These are phyloP conservation scores for Sporisorium iseilematis-ciliati DNA, from an alignment of 1,284 basidiomycete species.

Conservation along the genomic window DNA sequence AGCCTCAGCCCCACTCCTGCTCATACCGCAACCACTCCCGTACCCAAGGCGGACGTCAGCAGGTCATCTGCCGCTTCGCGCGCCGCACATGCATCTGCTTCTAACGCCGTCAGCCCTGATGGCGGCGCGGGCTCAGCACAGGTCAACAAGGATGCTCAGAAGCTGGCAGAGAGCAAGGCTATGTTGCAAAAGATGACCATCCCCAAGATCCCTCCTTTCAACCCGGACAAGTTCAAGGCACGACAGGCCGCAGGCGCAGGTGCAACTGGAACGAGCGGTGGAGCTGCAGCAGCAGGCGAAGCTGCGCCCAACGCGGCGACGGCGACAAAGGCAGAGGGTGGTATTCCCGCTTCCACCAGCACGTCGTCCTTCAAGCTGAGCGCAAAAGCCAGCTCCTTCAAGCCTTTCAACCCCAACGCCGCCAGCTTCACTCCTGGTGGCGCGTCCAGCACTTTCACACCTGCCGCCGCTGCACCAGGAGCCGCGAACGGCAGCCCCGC, in stretches of 20 bases:
- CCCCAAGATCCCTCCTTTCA: conserved; percentile 91
- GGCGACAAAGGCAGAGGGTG: conserved; percentile 26
- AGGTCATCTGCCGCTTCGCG: conserved; percentile 28
- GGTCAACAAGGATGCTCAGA: conserved; percentile 26
- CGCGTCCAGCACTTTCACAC: conserved; percentile 25
- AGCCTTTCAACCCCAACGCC: conserved; percentile 73
- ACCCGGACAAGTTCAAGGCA: conserved; percentile 73
- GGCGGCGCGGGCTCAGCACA: conserved; percentile 34
- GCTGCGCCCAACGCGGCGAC: conserved; percentile 22
- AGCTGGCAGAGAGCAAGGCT: conserved; percentile 57
- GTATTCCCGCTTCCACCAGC: conserved; percentile 35
- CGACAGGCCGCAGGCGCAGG: conserved; percentile 44
- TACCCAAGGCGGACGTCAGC: conserved; percentile 35
- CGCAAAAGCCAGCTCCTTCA: conserved; percentile 81
- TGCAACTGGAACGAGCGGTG: conserved; percentile 22
- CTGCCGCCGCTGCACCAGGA: conserved; percentile 11
- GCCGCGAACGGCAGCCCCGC: conserved; percentile 29
- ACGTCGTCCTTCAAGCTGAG: conserved; percentile 81
- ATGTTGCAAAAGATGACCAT: conserved; percentile 75
- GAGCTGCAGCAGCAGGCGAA: conserved; percentile 16
- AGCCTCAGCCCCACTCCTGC: conserved; percentile 56
- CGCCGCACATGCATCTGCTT: conserved; percentile 27
- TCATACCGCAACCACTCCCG: conserved; percentile 24
- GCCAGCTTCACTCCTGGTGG: conserved; percentile 72
- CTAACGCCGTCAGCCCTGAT: conserved; percentile 35